phyloP scores from a whole-genome alignment of 768 basidiomycete species.

The Aureoboletus auriporus region DNA sequence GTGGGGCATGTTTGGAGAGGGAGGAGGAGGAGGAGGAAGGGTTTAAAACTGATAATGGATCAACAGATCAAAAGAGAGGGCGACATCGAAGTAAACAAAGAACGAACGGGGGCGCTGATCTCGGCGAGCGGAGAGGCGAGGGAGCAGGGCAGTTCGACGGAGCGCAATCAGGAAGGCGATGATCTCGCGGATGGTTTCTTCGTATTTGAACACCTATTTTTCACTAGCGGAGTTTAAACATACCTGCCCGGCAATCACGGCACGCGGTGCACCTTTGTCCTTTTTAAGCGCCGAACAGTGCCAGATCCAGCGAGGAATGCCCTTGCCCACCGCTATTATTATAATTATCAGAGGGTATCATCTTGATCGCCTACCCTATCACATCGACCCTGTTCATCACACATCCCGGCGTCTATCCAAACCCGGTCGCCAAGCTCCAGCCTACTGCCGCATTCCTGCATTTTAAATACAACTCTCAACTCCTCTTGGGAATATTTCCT shows the following conservation, averaged over 20 bases:
- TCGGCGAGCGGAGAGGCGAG: no score
- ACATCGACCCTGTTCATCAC: slow-evolving; percentile 27
- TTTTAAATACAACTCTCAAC: no score
- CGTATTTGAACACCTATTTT: no score
- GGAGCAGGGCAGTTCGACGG: no score
- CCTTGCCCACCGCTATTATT: slow-evolving; percentile 15
- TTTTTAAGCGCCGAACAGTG: slow-evolving; percentile 30
- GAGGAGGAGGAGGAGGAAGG: slow-evolving; percentile 10
- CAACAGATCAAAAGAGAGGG: slow-evolving; percentile 36
- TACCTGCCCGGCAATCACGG: slow-evolving; percentile 26
- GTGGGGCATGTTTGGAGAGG: slow-evolving; percentile 43
- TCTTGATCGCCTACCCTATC: slow-evolving; percentile 37
- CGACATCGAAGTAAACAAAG: slow-evolving; percentile 22
- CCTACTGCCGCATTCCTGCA: no score
- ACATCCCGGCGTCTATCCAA: no score
- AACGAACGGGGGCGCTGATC: slow-evolving; percentile 36
- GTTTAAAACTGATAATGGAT: slow-evolving; percentile 34
- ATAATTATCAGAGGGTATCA: slow-evolving; percentile 18
- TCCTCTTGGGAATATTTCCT: no score
- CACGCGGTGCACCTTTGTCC: slow-evolving; percentile 13
- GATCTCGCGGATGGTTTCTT: no score
- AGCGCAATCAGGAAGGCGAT: no score
- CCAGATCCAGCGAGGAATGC: slow-evolving; percentile 24
- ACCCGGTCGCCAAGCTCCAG: no score
- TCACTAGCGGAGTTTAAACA: slow-evolving; percentile 23